Evolutionary conservation across 2,329 filamentous ascomycete genomes (phyloP).

Genomic region (Nemania sp.): DNA sequence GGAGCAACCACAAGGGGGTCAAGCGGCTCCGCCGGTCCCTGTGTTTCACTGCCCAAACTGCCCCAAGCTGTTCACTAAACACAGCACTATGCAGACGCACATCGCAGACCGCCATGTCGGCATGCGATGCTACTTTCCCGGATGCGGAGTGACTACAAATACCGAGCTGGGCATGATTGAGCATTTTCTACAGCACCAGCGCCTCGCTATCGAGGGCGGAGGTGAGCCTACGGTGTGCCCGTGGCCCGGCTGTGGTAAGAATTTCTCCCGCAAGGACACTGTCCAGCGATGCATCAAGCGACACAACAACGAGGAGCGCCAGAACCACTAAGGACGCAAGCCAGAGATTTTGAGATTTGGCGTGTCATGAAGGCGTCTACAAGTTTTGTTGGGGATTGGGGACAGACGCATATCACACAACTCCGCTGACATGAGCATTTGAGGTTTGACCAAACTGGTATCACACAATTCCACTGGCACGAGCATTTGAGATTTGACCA

Average conservation of each 20-base stretch:
- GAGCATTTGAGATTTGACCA: too few species aligned
- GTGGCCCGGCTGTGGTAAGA: constrained; percentile 11
- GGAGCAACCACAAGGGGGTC: too few species aligned
- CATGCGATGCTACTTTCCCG: not conserved
- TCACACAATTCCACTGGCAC: too few species aligned
- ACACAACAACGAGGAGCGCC: not conserved
- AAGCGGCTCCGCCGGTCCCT: not conserved
- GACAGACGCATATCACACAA: too few species aligned
- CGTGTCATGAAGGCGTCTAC: too few species aligned
- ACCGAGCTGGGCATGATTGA: not conserved
- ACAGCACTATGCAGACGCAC: not conserved
- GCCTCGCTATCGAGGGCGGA: not conserved
- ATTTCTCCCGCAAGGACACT: not conserved
- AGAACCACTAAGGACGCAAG: not conserved
- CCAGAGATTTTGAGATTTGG: too few species aligned
- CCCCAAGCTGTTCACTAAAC: not conserved
- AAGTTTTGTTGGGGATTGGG: too few species aligned
- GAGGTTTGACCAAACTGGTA: too few species aligned
- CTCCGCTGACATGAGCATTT: too few species aligned
- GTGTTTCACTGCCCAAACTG: not conserved
- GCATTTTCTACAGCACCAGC: not conserved
- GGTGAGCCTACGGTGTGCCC: not conserved
- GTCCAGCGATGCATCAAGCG: constrained; percentile 12
- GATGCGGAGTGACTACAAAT: not conserved
- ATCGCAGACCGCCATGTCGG: not conserved